Evolutionary conservation across 1,284 basidiomycete genomes (phyloP).

Genomic region (Takashimella koratensis): DNA sequence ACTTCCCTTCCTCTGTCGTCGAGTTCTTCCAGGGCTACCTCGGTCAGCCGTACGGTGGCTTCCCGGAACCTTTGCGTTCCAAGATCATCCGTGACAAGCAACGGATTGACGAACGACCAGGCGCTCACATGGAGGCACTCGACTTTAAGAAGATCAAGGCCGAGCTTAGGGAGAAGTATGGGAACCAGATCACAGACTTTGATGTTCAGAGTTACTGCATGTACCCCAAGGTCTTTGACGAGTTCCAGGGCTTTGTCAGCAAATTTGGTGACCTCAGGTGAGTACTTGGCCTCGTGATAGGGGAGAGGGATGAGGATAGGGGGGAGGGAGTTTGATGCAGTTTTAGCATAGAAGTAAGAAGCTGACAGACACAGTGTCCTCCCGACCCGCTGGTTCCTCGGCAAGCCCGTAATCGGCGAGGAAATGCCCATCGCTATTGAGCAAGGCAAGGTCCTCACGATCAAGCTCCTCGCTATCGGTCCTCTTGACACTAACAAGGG

Average conservation of each 20-base stretch:
- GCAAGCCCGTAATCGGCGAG: slow-evolving; percentile 84
- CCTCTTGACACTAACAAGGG: slow-evolving; percentile 87
- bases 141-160: slow-evolving; percentile 96
- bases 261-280: slow-evolving; percentile 93
- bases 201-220: slow-evolving; percentile 90
- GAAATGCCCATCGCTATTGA: slow-evolving; percentile 97
- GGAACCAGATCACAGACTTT: slow-evolving; percentile 84
- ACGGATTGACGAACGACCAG: slow-evolving; percentile 89
- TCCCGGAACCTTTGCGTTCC: slow-evolving; percentile 92
- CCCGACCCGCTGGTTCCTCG: slow-evolving; percentile 96
- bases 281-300: too few species aligned
- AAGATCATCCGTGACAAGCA: slow-evolving; percentile 91
- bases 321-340: too few species aligned
- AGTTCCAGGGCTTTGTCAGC: slow-evolving; percentile 90
- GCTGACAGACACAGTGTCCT: too few species aligned
- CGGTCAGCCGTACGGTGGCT: slow-evolving; percentile 93
- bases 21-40: slow-evolving; percentile 98
- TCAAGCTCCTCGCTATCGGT: slow-evolving; percentile 92
- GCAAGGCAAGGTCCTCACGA: slow-evolving; percentile 93
- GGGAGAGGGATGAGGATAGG: too few species aligned
- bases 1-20: slow-evolving; percentile 95
- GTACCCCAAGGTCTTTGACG: slow-evolving; percentile 82
- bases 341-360: too few species aligned
- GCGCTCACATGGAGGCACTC: slow-evolving; percentile 76
- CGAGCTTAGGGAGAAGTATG: slow-evolving; percentile 88